A percentile compares a stretch with the other conserved stretches of the same genome.
Evolutionary conservation across 1,284 basidiomycete species (phyloP).

Genomic region (Anthracocystis walkeri): DNA sequence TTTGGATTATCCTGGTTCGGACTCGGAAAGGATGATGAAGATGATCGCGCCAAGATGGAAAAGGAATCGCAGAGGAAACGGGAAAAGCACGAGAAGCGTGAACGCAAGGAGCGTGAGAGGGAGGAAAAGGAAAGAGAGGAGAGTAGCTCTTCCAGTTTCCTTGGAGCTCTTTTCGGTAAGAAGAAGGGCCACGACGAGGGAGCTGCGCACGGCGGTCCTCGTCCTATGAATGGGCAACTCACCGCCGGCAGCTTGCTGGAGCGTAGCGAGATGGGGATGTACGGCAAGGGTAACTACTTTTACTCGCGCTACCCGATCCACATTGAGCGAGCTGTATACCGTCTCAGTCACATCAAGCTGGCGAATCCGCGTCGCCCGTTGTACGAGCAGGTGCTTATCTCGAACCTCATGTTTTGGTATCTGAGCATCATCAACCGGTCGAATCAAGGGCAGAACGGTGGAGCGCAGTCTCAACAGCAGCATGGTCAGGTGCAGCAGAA

Average conservation of each 20-base stretch:
- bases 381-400: constrained; percentile 98
- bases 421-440: constrained; percentile 92
- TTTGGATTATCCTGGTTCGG: constrained; percentile 68
- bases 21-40: constrained; percentile 65
- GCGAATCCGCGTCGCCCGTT: constrained; percentile 94
- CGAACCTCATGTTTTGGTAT: constrained; percentile 99
- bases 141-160: constrained; percentile 58
- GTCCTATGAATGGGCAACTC: constrained; percentile 47
- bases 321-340: constrained; percentile 96
- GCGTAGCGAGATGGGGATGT: constrained; percentile 36
- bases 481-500: constrained; percentile 42
- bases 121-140: constrained; percentile 58
- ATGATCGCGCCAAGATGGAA: constrained; percentile 45
- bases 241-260: constrained; percentile 59
- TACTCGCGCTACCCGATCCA: constrained; percentile 94
- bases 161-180: constrained; percentile 62
- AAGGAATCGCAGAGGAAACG: constrained; percentile 50
- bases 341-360: constrained; percentile 96
- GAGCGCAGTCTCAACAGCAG: constrained; percentile 62
- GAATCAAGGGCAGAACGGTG: constrained; percentile 68
- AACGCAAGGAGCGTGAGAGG: constrained; percentile 52
- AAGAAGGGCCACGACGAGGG: constrained; percentile 58
- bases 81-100: constrained; percentile 53
- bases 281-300: constrained; percentile 62
- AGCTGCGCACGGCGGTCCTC: constrained; percentile 6